Percentiles rank a stretch among this genome's conserved stretches.
These are phyloP conservation scores for Diversispora epigaea DNA, from an alignment of 192 early-diverging fungal species.

Conservation along the genomic window DNA sequence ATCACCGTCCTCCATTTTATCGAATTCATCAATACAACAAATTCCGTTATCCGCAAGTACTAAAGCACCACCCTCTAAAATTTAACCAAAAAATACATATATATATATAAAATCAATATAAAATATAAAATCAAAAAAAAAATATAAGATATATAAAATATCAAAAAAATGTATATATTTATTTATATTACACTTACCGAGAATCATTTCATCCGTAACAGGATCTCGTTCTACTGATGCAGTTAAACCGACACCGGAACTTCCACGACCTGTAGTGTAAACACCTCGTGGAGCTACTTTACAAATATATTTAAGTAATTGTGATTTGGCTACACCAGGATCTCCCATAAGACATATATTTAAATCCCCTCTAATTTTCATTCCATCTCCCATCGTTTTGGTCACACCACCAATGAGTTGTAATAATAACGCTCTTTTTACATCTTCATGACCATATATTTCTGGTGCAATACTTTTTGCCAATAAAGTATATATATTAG, in stretches of 20 bases:
- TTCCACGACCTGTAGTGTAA: constrained; percentile 95
- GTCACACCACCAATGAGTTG: constrained; percentile 78
- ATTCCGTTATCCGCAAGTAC: constrained; percentile 98
- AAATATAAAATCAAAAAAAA: constrained; percentile 53
- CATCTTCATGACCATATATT: constrained; percentile 90
- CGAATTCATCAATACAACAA: constrained; percentile 99
- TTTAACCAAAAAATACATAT: neutral
- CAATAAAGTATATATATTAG: constrained; percentile 75
- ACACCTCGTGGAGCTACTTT: constrained; percentile 94
- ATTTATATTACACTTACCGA: constrained; percentile 44
- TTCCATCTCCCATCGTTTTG: constrained; percentile 85
- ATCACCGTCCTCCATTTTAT: constrained; percentile 98
- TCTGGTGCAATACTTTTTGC: constrained; percentile 82
- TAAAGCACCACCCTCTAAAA: constrained; percentile 87
- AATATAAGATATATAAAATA: constrained; percentile 55
- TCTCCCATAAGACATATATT: constrained; percentile 99
- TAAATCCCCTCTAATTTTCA: constrained; percentile 96
- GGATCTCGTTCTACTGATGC: constrained; percentile 93
- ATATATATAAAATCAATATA: neutral
- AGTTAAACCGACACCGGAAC: constrained; percentile 94
- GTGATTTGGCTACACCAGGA: constrained; percentile 97
- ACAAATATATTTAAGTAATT: constrained; percentile 91
- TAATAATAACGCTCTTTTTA: constrained; percentile 87
- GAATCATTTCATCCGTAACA: constrained; percentile 91
- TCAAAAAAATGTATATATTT: neutral